Base-by-base conservation (phyloP, 176 grass and related monocot genomes). In the Tillandsia fasciculata region DNA sequence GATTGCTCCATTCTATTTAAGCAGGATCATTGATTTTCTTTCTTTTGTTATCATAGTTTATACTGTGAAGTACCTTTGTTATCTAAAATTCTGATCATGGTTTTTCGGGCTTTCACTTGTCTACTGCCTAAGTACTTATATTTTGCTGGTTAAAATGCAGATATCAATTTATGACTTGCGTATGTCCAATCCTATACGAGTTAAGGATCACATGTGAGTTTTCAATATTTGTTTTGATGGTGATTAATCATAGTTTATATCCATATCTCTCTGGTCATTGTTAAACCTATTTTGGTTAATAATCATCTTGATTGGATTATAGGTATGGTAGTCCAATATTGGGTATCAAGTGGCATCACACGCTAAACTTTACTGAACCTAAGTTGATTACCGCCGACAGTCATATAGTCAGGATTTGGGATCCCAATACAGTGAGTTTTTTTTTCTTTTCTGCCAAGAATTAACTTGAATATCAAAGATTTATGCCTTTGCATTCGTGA, bases 131-230 rank as follows among this genome's bases (percentile, higher is more conserved):
- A 6, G 33, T 42, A 7, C 3, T 42, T 6, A 58, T 58, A 6
- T 58, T 58, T 58, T 58, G 12, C 70, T 74, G 67, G 18, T 64
- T 80, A 65, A 75, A 63, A 29, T 92, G 79, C 74, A 96, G 93
- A 70, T 96, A 83, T 80, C 86, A 26, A 89, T 96, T 76, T 90
- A 90, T 85, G 93, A 96, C 68, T 68, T 96, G 67, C 88, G 86
- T 11, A 92, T 89, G 93, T 87, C 86, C 75, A 85, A 87, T 73
- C 93, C 93, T 71, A 51, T 96, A 58, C 50, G 84, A 74, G 71
- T 96, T 78, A 96, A 96, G 75, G 88, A 96, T 90, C 93, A 96
- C 81, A 91, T 96, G 93, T 96, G 83, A 96, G 88, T 73, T 67
- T 23, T 23, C 50, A 49, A 42, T 42, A 42, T 42, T 42, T 42